Conservation (phyloP, 345 rosid species). For the Garcia nutans region DNA sequence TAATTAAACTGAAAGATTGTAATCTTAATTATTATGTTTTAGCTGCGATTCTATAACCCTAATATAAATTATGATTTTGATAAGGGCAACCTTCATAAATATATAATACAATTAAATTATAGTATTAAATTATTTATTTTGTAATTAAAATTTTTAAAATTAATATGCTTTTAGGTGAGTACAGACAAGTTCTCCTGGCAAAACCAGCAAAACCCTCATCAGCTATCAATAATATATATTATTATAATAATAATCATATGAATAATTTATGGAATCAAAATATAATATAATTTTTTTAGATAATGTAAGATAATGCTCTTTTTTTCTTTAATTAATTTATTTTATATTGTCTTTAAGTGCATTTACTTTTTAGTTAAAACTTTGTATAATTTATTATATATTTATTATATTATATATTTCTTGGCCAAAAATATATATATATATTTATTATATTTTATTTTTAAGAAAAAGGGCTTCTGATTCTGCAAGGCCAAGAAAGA, state of each 20-base stretch:
- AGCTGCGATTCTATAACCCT: not conserved
- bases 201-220: conserved; percentile 21
- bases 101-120: not conserved
- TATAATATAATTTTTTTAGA: conserved; percentile 1
- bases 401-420: not conserved
- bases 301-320: not conserved
- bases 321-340: not conserved
- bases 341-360: not conserved
- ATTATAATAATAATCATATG: not conserved
- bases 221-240: conserved; percentile 18
- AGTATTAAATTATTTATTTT: not conserved
- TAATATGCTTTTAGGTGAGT: conserved; percentile 14
- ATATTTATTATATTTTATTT: not conserved
- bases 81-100: not conserved
- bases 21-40: not conserved
- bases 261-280: conserved; percentile 13
- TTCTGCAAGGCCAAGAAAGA: conserved; percentile 3
- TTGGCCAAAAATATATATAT: not conserved
- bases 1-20: not conserved
- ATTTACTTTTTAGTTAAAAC: conserved; percentile 1
- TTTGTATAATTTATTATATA: not conserved
- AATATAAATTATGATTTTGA: not conserved
- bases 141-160: not conserved
- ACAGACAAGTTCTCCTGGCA: conserved; percentile 38
- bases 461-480: conserved; percentile 5